A percentile compares a stretch with the other conserved stretches of the same genome.
phyloP scores from a whole-genome alignment of 73 alveolate genomes.

The Tetrahymena borealis region DNA sequence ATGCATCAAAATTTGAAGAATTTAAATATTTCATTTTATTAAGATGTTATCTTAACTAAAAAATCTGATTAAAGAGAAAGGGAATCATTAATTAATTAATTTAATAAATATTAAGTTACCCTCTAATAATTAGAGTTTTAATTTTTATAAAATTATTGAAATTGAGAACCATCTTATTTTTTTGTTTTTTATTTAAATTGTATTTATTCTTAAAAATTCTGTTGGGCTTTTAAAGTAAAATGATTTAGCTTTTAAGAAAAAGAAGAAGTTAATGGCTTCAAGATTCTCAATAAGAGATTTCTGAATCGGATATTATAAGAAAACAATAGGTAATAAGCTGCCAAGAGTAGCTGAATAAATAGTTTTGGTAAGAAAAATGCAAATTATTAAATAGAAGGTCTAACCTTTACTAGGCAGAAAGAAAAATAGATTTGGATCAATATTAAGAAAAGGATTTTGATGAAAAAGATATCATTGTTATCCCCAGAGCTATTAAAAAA shows the following conservation, averaged over 20 bases:
- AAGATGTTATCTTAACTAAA: too few relatives aligned
- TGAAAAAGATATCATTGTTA: not conserved
- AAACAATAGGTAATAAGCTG: not conserved
- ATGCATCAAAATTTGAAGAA: too few relatives aligned
- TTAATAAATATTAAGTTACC: too few relatives aligned
- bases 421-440: not conserved
- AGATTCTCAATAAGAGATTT: not conserved
- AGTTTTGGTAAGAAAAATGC: not conserved
- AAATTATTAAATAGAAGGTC: not conserved
- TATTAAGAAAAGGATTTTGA: not conserved
- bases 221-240: too few relatives aligned
- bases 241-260: not conserved
- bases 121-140: too few relatives aligned
- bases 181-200: too few relatives aligned
- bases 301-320: not conserved
- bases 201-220: too few relatives aligned
- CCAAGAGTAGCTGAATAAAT: not conserved
- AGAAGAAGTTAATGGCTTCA: not conserved
- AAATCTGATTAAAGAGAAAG: too few relatives aligned
- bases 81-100: too few relatives aligned
- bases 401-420: not conserved
- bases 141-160: too few relatives aligned
- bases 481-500: not conserved
- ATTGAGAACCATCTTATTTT: too few relatives aligned
- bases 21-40: too few relatives aligned